Conservation (phyloP, 2,329 filamentous ascomycete genomes). For the Aspergillus awamori region DNA sequence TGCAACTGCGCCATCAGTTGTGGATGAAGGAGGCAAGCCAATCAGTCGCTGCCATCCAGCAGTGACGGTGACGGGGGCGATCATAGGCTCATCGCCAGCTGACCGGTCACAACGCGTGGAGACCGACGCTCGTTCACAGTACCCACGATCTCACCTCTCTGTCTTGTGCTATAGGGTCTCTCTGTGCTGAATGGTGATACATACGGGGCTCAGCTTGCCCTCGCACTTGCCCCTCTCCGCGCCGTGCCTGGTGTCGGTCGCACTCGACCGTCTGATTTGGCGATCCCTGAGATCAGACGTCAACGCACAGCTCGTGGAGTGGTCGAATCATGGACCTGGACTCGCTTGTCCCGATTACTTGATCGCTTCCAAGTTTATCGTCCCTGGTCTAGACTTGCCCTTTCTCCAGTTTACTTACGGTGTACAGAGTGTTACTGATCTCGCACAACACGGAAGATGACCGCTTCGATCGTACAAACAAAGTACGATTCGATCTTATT, state of each 20-base stretch:
- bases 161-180: neutral
- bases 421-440: neutral
- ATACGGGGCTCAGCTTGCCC: constrained; percentile 1
- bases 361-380: neutral
- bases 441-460: neutral
- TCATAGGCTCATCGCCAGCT: constrained; percentile 17
- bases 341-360: constrained; percentile 1
- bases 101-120: constrained; percentile 17
- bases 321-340: constrained; percentile 5
- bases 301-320: neutral
- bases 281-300: neutral
- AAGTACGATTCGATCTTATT: neutral
- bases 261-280: constrained; percentile 4
- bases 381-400: neutral
- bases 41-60: too few species aligned
- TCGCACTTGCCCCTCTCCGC: constrained; percentile 1
- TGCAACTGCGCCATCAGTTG: neutral
- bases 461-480: neutral
- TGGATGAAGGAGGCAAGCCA: too few species aligned
- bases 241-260: neutral
- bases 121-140: neutral
- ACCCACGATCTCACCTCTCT: constrained; percentile 5
- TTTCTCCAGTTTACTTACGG: neutral
- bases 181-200: constrained; percentile 3
- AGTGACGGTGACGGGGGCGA: constrained; percentile 12